Evolutionary conservation across 2,329 filamentous ascomycete genomes (phyloP), one percentile per base, ranked within the genome.

Genomic region (Scedosporium aurantiacum): DNA sequence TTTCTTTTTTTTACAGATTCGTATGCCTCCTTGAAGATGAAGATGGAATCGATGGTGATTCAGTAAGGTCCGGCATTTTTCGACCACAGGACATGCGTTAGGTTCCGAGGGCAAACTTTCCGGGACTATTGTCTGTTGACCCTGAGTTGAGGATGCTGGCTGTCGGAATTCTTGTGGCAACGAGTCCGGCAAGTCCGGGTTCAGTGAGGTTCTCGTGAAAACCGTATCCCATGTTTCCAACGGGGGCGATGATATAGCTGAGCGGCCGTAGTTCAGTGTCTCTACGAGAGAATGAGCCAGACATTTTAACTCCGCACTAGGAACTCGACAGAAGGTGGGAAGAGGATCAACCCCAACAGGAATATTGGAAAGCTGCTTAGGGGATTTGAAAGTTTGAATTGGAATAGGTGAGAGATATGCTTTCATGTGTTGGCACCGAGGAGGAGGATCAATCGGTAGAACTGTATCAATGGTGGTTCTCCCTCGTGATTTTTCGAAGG

Each of bases 61-160:
- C 82, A 78, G 62, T 73, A 82, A 0, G 79, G 78, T 0, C 79
- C 78, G 0, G 78, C 70, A 54, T 81, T 82, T 65, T 82, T 83
- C 14, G 76, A 78, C 0, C 79, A 73, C 0, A 81, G 65, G 1
- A 79, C 70, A 2, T 68, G 70, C 0, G 76, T 74, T 3, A 79
- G 57, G 28, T 66, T 0, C 75, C 74, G 1, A 76, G 63, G 1
- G 74, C 77, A 0, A 78, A 68, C 58, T 77, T 77, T n/a, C 72
- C 67, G 0, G 76, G 76, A 0, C 72, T 72, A 16, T 70, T 70
- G 45, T 74, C 72, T 1, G 72, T 74, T 0, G 71, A 73, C 0
- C 72, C 72, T 0, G 70, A 71, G 57, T 74, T 72, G 1, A 74
- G 60, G n/a, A 74, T 71, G 6, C 74, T 70, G 14, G 70, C 71